Base-by-base conservation (phyloP, 768 basidiomycete genomes). In the Leccinum disarticulatum region DNA sequence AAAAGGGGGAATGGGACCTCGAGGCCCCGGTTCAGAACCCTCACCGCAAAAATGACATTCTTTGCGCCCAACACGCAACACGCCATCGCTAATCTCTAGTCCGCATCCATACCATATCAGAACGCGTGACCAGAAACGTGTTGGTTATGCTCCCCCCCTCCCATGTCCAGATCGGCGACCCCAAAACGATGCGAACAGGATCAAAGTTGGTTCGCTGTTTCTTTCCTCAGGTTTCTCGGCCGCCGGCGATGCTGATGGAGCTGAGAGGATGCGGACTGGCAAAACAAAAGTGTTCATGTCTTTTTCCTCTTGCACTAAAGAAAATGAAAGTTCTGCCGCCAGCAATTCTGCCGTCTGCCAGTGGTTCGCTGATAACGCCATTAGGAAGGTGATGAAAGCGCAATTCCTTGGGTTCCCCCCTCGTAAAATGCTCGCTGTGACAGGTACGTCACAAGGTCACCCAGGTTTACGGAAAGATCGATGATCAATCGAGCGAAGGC, bases 111-210 rank as follows among this genome's bases (percentile, higher is more conserved):
- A 38, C 48, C 36, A 49, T 43, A n/a, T 43, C n/a, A n/a, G 41
- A 54, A 46, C 47, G 56, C 49, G 15, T 69, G 63, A 60, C 57
- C 35, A 63, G 63, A 60, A 63, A 65, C 63, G 60, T 61, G 67
- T 56, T 52, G 46, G 41, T 43, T 43, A n/a, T n/a, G n/a, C n/a
- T 43, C n/a, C 41, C 38, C 25, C 17, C 25, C 30, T 33, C 15
- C 52, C 47, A 64, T 52, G 19, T 50, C 63, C 60, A 62, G 57
- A 63, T 57, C 15, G 41, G 9, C 17, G 17, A 41, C 41, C 41
- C 6, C n/a, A 53, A 54, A 35, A 47, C 28, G 47, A 30, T 49
- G 48, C 22, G 8, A 28, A 52, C 50, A 36, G 5, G 58, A 47
- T 53, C 46, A 38, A 28, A 43, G 35, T 57, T 55, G 31, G 51